These are phyloP conservation scores for Termitomyces sp. DNA, from an alignment of 768 basidiomycete genomes.

Conservation along the genomic window DNA sequence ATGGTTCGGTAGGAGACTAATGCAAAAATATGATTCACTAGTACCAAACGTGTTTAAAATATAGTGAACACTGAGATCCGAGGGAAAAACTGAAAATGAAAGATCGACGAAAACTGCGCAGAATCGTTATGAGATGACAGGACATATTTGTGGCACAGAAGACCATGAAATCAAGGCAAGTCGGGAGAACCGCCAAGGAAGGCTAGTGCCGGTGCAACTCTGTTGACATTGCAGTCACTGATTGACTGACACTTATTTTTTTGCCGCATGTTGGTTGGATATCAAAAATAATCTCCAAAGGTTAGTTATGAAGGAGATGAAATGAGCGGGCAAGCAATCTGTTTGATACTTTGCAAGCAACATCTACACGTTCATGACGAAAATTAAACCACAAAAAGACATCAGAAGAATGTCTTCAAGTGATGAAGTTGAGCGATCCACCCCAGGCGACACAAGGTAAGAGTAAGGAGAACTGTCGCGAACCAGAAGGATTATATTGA, in stretches of 20 bases:
- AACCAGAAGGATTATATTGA: background rate
- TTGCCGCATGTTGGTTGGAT: too few relatives aligned
- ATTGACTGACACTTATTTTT: background rate
- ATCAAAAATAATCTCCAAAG: background rate
- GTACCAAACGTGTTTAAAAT: too few relatives aligned
- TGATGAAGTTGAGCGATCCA: background rate
- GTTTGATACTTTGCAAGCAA: background rate
- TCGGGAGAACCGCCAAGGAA: too few relatives aligned
- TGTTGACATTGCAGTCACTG: background rate
- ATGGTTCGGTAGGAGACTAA: background rate
- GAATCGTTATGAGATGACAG: background rate
- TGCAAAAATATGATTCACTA: too few relatives aligned
- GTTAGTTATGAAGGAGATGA: too few relatives aligned
- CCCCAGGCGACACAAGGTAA: background rate
- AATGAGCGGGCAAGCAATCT: background rate
- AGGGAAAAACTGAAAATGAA: background rate
- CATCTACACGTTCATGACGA: background rate
- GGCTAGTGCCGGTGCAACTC: conserved; percentile 32
- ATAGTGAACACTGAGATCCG: too few relatives aligned
- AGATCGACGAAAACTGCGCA: background rate
- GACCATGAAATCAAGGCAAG: too few relatives aligned
- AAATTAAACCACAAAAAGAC: background rate
- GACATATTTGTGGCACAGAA: background rate
- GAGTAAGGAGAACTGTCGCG: background rate
- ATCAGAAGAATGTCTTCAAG: background rate